Base-by-base conservation (phyloP, 2,329 filamentous ascomycete genomes). In the Colletotrichum sp. region DNA sequence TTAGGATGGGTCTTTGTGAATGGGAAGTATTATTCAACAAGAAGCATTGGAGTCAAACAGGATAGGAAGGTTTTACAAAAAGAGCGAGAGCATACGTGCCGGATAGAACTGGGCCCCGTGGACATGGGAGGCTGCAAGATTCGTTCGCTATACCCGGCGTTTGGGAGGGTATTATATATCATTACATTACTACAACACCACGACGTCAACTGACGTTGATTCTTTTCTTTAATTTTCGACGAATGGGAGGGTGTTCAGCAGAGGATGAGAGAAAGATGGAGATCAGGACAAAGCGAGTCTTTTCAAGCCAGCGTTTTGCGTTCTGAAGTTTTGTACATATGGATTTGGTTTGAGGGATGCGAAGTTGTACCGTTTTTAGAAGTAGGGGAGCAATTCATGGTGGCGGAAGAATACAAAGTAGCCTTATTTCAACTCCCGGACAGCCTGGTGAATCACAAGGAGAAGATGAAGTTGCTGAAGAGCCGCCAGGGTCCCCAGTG, bases 121-220 rank as follows among this genome's bases (percentile, higher is more conserved):
- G 43, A 28, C 26, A 61, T 30, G 21, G 68, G 68, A 71, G 68
- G 43, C 28, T 32, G 36, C 15, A 55, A 65, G 43, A 66, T 57
- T 57, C 43, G 43, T 71, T 71, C 30, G 60, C 68, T 28, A 57
- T 66, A 71, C 68, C 24, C 30, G 68, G 68, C 60, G 68, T 71
- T 71, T 43, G 43, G 21, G 59, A 36, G 30, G 60, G 60, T 28
- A 28, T 16, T 30, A 65, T 21, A 43, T 28, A 52, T 26, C n/a
- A 65, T 34, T 13, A 65, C 61, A 65, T 16, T n/a, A n/a, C 15
- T 13, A 21, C n/a, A 21, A 21, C 43, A 52, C n/a, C 43, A 52
- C 12, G 1, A 24, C 43, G n/a, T 52, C 43, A 52, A 63, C 32
- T 8, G 59, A 13, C 57, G 30, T 60, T 60, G 59, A 16, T 32